phyloP scores from a whole-genome alignment of 2,329 filamentous ascomycete genomes.

The Alternaria gansuensis region DNA sequence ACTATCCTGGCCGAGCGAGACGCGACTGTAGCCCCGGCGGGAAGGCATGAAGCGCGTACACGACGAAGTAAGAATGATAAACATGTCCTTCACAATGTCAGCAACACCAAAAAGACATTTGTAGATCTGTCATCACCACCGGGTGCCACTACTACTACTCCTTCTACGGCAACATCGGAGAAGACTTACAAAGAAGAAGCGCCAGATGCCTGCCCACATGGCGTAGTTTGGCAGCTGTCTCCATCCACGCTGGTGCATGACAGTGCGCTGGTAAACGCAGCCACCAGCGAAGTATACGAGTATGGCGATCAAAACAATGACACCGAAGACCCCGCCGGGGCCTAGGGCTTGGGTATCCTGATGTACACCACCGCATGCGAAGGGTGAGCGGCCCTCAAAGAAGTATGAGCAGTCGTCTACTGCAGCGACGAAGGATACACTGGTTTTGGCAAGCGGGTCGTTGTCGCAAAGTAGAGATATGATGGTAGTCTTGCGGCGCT shows the following conservation, averaged over 20 bases:
- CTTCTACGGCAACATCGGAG: constrained; percentile 13
- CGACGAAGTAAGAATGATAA: constrained; percentile 73
- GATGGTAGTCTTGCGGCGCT: constrained; percentile 77
- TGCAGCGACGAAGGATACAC: constrained; percentile 84
- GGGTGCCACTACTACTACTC: constrained; percentile 6
- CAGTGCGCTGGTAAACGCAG: constrained; percentile 93
- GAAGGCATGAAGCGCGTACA: constrained; percentile 72
- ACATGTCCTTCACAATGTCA: constrained; percentile 59
- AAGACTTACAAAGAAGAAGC: constrained; percentile 77
- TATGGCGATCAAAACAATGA: constrained; percentile 81
- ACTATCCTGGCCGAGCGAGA: constrained; percentile 62
- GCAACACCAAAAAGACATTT: constrained; percentile 13
- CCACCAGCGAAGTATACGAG: constrained; percentile 91
- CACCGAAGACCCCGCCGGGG: constrained; percentile 82
- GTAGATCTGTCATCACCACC: constrained; percentile 7
- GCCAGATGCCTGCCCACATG: constrained; percentile 88
- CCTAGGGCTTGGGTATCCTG: constrained; percentile 66
- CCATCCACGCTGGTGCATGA: constrained; percentile 94
- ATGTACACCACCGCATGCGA: constrained; percentile 80
- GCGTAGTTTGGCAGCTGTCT: constrained; percentile 93
- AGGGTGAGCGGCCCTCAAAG: constrained; percentile 87
- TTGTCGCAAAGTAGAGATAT: constrained; percentile 94
- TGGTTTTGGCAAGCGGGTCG: constrained; percentile 75
- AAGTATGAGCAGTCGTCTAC: constrained; percentile 94
- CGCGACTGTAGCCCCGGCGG: constrained; percentile 71